Evolutionary conservation across 805 yeast species (phyloP), one percentile per base, ranked within the genome.

Genomic region (Pichia gijzeniarum): DNA sequence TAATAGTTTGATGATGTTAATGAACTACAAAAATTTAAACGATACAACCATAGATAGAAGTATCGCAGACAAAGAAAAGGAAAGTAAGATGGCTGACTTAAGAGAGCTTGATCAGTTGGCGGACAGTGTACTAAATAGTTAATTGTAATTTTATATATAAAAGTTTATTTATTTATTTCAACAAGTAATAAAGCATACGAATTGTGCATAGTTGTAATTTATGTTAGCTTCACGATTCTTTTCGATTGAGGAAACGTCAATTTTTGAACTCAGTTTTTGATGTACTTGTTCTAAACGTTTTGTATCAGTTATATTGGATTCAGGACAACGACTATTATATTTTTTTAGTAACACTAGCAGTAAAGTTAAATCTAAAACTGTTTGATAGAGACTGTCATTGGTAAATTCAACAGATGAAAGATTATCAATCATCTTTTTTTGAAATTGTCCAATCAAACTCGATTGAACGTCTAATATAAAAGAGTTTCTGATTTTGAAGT

Each of bases 331-430:
- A 4, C 31, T 48, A 33, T 54, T 55, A 35, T 53, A 53, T n/a
- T 48, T 53, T 16, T 50, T 49, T 28, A 61, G 50, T 1, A 61
- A 38, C 16, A 44, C 49, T 2, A 52, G 44, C 21, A 61, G 37
- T 27, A 58, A 54, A 35, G 44, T 48, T 8, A 60, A 38, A 45
- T 61, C 62, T 3, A 60, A 53, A 1, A 55, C 50, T 4, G 59
- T 47, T 38, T 59, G 60, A 13, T 53, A 46, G 3, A 55, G 33
- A 2, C 61, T 61, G 38, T 50, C 51, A 1, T 59, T 35, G 50
- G 57, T 35, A 51, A 54, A 40, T 53, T 59, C 32, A 50, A 50
- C 20, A 45, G 55, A 20, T 51, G 28, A 25, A 25, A 44, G 25
- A 16, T 51, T 40, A 33, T 52, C 58, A 22, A 56, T 52, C 5